These are phyloP conservation scores for Ormosia emarginata DNA, from an alignment of 306 rosid genomes.

Conservation along the genomic window DNA sequence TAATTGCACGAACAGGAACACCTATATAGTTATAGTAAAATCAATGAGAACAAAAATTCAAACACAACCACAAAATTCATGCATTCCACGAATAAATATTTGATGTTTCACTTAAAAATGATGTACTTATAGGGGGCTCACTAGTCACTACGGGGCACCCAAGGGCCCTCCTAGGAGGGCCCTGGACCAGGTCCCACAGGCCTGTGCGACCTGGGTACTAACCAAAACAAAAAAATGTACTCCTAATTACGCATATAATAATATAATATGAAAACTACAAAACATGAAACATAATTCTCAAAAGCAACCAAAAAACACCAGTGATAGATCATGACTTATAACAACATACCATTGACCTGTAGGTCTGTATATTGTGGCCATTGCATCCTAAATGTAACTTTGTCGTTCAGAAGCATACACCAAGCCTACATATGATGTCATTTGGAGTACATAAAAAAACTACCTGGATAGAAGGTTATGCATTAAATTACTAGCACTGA, in stretches of 20 bases:
- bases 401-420: constrained; percentile 99
- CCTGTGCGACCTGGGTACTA: too few species aligned
- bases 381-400: constrained; percentile 96
- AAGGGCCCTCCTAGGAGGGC: too few species aligned
- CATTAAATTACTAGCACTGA: background rate
- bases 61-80: background rate
- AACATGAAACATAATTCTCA: background rate
- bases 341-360: constrained; percentile 80
- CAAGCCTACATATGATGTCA: constrained; percentile 62
- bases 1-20: constrained; percentile 80
- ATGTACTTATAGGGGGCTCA: background rate
- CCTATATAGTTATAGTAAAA: constrained; percentile 41
- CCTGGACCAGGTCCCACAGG: too few species aligned
- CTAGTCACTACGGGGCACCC: too few species aligned
- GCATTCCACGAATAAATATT: background rate
- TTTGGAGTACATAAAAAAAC: constrained; percentile 23
- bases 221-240: background rate
- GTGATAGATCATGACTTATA: background rate
- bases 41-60: background rate
- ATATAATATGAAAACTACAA: background rate
- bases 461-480: background rate
- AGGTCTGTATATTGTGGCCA: constrained; percentile 95
- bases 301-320: constrained; percentile 9
- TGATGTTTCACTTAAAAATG: background rate
- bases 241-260: background rate